Conservation (phyloP, 495 filamentous ascomycete species). For the Xylaria curta region DNA sequence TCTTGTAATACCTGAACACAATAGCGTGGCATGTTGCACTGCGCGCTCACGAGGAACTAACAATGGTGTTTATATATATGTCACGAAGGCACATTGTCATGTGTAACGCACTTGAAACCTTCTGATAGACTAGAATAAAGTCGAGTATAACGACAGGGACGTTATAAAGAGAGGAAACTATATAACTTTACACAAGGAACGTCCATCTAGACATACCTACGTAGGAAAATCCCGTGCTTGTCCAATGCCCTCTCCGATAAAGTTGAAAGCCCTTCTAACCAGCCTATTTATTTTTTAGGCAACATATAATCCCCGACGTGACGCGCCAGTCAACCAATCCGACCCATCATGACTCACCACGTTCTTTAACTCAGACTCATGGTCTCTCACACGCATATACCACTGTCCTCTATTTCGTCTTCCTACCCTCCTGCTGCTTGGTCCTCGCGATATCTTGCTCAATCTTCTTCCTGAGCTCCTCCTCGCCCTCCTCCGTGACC, state of each 20-base stretch:
- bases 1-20: background rate
- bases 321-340: background rate
- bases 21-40: background rate
- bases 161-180: background rate
- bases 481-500: conserved; percentile 43
- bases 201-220: background rate
- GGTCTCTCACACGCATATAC: background rate
- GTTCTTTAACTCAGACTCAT: background rate
- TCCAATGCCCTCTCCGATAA: background rate
- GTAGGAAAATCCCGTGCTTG: background rate
- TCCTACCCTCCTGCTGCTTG: background rate
- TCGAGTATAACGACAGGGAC: too few species aligned
- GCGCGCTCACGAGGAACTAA: background rate
- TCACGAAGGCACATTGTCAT: background rate
- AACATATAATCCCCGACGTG: background rate
- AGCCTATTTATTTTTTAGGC: background rate
- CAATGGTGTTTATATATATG: background rate
- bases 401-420: background rate
- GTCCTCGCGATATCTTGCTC: conserved; percentile 31
- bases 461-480: conserved; percentile 25
- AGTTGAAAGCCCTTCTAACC: background rate
- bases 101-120: background rate
- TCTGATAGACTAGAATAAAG: too few species aligned
- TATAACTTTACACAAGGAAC: background rate
- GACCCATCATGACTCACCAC: background rate